These are phyloP conservation scores for Aspergillus indologenus DNA, from an alignment of 495 filamentous ascomycete genomes.

Conservation along the genomic window DNA sequence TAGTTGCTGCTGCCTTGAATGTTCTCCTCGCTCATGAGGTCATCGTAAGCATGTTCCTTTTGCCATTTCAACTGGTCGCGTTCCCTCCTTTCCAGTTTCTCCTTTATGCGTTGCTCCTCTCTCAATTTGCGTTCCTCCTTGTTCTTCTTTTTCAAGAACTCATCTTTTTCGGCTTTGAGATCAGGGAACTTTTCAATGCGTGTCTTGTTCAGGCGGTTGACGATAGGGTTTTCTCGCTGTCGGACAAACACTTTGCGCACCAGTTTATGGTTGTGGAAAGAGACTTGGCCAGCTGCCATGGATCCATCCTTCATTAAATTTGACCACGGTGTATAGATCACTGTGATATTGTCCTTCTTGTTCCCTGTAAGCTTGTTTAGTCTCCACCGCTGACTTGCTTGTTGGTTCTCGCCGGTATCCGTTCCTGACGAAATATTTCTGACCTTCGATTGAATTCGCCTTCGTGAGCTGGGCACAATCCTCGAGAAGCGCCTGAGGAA, in stretches of 20 bases:
- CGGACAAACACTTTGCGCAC: conserved; percentile 77
- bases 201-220: conserved; percentile 97
- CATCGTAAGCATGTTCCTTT: conserved; percentile 93
- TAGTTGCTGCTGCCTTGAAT: conserved; percentile 47
- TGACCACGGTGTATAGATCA: conserved; percentile 98
- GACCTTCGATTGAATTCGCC: conserved; percentile 96
- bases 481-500: conserved; percentile 68
- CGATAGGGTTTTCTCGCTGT: conserved; percentile 76
- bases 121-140: conserved; percentile 63
- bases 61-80: conserved; percentile 85
- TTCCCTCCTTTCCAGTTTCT: conserved; percentile 73
- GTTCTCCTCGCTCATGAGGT: conserved; percentile 50
- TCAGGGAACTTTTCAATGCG: conserved; percentile 82
- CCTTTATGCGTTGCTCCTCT: conserved; percentile 75
- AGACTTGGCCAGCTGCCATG: conserved; percentile 93
- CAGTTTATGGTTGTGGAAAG: conserved; percentile 84
- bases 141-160: conserved; percentile 62
- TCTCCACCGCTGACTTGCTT: not conserved
- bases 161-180: conserved; percentile 74
- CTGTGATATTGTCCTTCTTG: conserved; percentile 95
- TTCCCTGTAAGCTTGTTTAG: conserved; percentile 56
- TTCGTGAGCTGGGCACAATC: conserved; percentile 96
- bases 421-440: conserved; percentile 4
- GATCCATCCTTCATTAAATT: conserved; percentile 94
- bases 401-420: not conserved